Base-by-base conservation (phyloP, 2,329 filamentous ascomycete genomes). In the Alternaria sp. region DNA sequence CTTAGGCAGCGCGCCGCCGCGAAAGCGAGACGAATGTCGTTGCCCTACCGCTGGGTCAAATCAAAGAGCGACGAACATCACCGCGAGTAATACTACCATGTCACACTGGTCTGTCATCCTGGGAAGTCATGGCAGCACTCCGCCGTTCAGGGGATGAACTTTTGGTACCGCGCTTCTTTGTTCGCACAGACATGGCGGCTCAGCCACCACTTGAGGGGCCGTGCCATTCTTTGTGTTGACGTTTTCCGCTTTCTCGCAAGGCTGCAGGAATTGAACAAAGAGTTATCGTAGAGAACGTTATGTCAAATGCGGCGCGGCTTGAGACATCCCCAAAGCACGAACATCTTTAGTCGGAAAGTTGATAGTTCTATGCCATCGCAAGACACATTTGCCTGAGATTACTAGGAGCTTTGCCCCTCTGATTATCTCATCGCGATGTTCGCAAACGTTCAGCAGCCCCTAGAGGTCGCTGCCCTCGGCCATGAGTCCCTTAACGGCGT, bases 21-120 rank as follows among this genome's bases (percentile, higher is more conserved):
- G 9, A 71, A 67, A 50, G 66, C 71, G 12, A 77, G 72, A 61
- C 70, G 71, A 11, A 61, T 77, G 56, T 71, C 74, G 1, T 53
- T 74, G 6, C 70, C 73, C 4, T 59, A 65, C 44, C 64, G 64
- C 26, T 70, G 67, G 66, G 46, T 60, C 5, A 57, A 49, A 12
- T 51, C 69, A 14, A 63, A 55, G 51, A 62, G 58, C 46, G 61
- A 63, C 11, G 49, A 30, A 49, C 20, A 43, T 18, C 56, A 59
- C 10, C 14, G 21, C 18, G 49, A 37, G 6, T 57, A 28, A 33
- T 10, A n/a, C 14, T 18, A 25, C 30, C 2, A 11, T 6, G 3
- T 28, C 30, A 4, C 7, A 23, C 21, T 25, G 43, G 8, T 12
- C 8, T 8, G 9, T 20, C 5, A n/a, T 28, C 4, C 12, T 12